Evolutionary conservation across 2,329 filamentous ascomycete genomes (phyloP), one percentile per base, ranked within the genome.

Genomic region (Trichoderma sp.): DNA sequence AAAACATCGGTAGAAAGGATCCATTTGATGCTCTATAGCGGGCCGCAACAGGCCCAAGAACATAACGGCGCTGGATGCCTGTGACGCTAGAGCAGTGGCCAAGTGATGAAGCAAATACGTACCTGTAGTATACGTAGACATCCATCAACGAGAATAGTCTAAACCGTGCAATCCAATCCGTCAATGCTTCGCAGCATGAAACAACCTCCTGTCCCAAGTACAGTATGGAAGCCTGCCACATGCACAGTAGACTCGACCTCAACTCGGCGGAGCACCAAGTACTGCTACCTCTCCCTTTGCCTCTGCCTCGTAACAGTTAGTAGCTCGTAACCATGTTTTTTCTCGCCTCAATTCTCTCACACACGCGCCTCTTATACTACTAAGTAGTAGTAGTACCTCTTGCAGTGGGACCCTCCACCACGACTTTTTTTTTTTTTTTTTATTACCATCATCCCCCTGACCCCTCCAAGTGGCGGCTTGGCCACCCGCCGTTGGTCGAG

Each of bases 401-500:
- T 27, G 29, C 19, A 39, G 59, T 63, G 59, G 59, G 35, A 54
- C 39, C 58, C 58, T 61, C 58, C 58, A 61, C 58, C 58, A 45
- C 42, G 19, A 52, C 45, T 39, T 37, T 63, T 63, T 37, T 35
- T 60, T 39, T 37, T 63, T 63, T 37, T 35, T 60, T 45, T 59
- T 27, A 45, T 50, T 58, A 52, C 32, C 19, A 57, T 45, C 50
- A 57, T 58, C 54, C 54, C 54, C 64, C 53, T 66, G 54, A 29
- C 27, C 53, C 63, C 61, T 52, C 53, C 54, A 37, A 58, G 64
- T 66, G 54, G 61, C 61, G 61, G 61, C 61, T 57, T 65, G 61
- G 61, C 61, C 61, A 65, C 61, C 61, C 37, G 61, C 61, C 52
- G 61, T 58, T 66, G 64, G 64, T 59, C 54, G 34, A 57, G 52